Percentiles rank a stretch among this genome's conserved stretches.
These are phyloP conservation scores for Aspergillus saccharolyticus DNA, from an alignment of 495 filamentous ascomycete genomes.

Conservation along the genomic window DNA sequence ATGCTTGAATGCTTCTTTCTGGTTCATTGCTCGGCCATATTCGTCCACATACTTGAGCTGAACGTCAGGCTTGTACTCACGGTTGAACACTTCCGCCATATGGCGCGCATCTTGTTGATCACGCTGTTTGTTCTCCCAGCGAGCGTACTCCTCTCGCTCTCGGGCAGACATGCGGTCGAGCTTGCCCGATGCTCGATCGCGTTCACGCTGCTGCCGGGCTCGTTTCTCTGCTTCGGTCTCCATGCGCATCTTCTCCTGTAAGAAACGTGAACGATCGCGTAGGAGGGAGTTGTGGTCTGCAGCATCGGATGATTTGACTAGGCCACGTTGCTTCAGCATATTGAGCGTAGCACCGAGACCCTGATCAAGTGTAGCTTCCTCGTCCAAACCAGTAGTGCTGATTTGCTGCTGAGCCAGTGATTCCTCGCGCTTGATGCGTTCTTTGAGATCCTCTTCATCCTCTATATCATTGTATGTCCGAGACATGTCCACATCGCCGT, in stretches of 20 bases:
- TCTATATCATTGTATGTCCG: constrained; percentile 53
- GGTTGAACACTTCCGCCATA: constrained; percentile 76
- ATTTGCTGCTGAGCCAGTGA: constrained; percentile 45
- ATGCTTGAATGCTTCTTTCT: constrained; percentile 96
- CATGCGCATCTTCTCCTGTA: constrained; percentile 67
- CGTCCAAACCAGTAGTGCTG: constrained; percentile 72
- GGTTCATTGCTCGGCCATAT: constrained; percentile 73
- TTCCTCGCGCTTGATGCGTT: constrained; percentile 48
- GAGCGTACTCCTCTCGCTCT: constrained; percentile 86
- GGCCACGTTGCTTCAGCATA: constrained; percentile 76
- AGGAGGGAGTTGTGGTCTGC: constrained; percentile 61
- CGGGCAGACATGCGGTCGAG: constrained; percentile 82
- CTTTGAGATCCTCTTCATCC: constrained; percentile 47
- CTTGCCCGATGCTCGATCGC: constrained; percentile 73
- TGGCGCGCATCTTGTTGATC: constrained; percentile 76
- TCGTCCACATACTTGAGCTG: constrained; percentile 89
- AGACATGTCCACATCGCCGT: constrained; percentile 62
- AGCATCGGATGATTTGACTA: constrained; percentile 61
- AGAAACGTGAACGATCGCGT: constrained; percentile 75
- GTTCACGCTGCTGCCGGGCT: constrained; percentile 78
- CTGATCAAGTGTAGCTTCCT: constrained; percentile 69
- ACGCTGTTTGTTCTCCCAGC: constrained; percentile 77
- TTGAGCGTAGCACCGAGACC: constrained; percentile 78
- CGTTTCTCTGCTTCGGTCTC: constrained; percentile 71
- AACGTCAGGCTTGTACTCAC: constrained; percentile 83